Evolutionary conservation across 2,329 filamentous ascomycete species (phyloP), one percentile per base, ranked within the genome.

Genomic region (Fusarium liriodendri): DNA sequence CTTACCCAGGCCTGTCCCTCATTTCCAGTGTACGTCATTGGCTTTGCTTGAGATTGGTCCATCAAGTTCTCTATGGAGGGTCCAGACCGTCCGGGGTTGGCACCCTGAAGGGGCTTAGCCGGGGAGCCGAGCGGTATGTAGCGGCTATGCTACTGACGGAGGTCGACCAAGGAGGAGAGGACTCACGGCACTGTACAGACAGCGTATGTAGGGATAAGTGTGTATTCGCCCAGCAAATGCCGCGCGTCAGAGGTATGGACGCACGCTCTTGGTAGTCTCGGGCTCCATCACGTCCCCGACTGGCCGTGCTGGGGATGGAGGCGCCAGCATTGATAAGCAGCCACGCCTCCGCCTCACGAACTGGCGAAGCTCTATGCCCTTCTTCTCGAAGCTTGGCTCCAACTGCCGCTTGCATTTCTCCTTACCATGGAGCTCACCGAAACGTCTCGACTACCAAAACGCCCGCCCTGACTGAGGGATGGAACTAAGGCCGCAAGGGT

Each of bases 71-170:
- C 60, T 62, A 45, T 38, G 55, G 55, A 68, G 65, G 75, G 67
- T 73, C 73, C 66, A 76, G 75, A 75, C 75, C 62, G 42, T 66
- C 69, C 29, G 52, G 66, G 71, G 75, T 64, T 66, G 40, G 47
- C 59, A 62, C 40, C 61, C 54, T 40, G 61, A 69, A 72, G 32
- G 50, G 52, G 50, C 35, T 62, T 74, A 67, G 68, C 20, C 32
- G 62, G 62, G 52, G 42, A 50, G 40, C 47, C 55, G 32, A 66
- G 68, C 62, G 68, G 67, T 54, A 74, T 66, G 61, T 60, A 65
- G 59, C 71, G 71, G 71, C 71, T 61, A 20, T 55, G 62, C 64
- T 69, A 72, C 64, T 58, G 69, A 61, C 66, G 47, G 71, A 74
- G 38, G 68, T 74, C 16, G 72, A 42, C 66, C 64, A 71, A 50